Conservation (phyloP, 345 rosid genomes). For the Gossypium australe region DNA sequence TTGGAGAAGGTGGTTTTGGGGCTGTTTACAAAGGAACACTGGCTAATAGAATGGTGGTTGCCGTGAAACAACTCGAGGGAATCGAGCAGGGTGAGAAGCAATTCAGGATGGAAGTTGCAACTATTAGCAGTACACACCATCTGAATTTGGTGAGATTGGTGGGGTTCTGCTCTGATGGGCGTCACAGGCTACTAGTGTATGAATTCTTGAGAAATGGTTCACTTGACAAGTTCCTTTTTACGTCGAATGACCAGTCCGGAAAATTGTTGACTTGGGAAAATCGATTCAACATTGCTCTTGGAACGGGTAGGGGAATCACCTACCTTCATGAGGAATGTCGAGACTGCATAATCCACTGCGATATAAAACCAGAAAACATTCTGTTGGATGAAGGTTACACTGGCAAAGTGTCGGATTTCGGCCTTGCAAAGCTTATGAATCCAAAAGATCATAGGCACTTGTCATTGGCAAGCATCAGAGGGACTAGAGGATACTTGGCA, state of each 20-base stretch:
- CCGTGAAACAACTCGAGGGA: constrained; percentile 59
- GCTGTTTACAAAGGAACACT: constrained; percentile 54
- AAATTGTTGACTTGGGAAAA: constrained; percentile 48
- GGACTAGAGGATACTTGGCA: constrained; percentile 60
- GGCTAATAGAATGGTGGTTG: constrained; percentile 36
- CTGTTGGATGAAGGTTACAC: constrained; percentile 43
- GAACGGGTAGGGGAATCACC: constrained; percentile 53
- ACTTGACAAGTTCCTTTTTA: constrained; percentile 50
- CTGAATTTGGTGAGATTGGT: constrained; percentile 53
- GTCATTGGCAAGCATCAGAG: constrained; percentile 44
- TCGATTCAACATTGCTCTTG: constrained; percentile 51
- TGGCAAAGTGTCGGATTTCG: constrained; percentile 58
- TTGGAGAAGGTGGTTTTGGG: constrained; percentile 67
- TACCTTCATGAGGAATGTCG: constrained; percentile 69
- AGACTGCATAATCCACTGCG: constrained; percentile 53
- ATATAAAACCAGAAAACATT: constrained; percentile 56
- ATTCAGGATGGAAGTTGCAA: constrained; percentile 66
- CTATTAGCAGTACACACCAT: constrained; percentile 70
- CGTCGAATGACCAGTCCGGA: constrained; percentile 17
- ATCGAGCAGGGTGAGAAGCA: constrained; percentile 59
- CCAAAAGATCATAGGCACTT: constrained; percentile 40
- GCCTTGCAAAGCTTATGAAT: constrained; percentile 54
- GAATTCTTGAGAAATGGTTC: constrained; percentile 68
- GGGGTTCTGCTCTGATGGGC: constrained; percentile 60
- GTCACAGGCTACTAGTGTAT: constrained; percentile 56